phyloP scores from a whole-genome alignment of 352 stramenopile species.

The Phytophthora idaei region DNA sequence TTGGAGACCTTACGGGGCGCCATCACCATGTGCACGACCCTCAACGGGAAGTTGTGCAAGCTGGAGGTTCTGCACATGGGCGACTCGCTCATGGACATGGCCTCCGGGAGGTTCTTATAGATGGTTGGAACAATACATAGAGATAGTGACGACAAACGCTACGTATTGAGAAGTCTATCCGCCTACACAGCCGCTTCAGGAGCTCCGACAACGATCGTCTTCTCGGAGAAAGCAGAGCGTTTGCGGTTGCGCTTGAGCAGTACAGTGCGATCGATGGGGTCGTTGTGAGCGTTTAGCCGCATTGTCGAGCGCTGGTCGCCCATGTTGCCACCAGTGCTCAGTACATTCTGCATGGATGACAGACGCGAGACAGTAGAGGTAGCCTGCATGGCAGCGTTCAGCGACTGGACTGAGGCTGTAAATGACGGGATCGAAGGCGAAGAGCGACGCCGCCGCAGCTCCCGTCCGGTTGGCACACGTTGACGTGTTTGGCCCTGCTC shows the following conservation, averaged over 20 bases:
- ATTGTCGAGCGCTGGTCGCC: slow-evolving; percentile 56
- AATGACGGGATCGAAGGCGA: slow-evolving; percentile 90
- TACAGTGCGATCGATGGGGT: slow-evolving; percentile 74
- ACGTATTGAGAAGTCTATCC: background rate
- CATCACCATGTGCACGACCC: slow-evolving; percentile 74
- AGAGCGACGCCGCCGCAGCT: slow-evolving; percentile 71
- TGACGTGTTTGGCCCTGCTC: slow-evolving; percentile 47
- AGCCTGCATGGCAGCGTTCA: slow-evolving; percentile 79
- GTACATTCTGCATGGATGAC: slow-evolving; percentile 51
- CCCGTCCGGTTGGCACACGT: slow-evolving; percentile 52
- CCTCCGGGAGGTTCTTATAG: slow-evolving; percentile 65
- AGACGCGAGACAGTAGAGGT: slow-evolving; percentile 57
- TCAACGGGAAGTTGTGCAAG: slow-evolving; percentile 71
- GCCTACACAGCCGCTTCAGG: slow-evolving; percentile 84
- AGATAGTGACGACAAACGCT: slow-evolving; percentile 7
- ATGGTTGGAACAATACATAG: slow-evolving; percentile 3
- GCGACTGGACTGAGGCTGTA: slow-evolving; percentile 81
- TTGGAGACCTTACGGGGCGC: slow-evolving; percentile 67
- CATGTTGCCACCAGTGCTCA: slow-evolving; percentile 31
- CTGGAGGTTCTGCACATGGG: slow-evolving; percentile 66
- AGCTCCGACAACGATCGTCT: slow-evolving; percentile 88
- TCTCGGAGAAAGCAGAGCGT: slow-evolving; percentile 71
- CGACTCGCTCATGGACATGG: slow-evolving; percentile 71
- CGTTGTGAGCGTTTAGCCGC: slow-evolving; percentile 62
- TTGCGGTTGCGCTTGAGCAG: slow-evolving; percentile 83